Evolutionary conservation across 495 filamentous ascomycete genomes (phyloP).

Genomic region (Xanthoparmelia taractica): DNA sequence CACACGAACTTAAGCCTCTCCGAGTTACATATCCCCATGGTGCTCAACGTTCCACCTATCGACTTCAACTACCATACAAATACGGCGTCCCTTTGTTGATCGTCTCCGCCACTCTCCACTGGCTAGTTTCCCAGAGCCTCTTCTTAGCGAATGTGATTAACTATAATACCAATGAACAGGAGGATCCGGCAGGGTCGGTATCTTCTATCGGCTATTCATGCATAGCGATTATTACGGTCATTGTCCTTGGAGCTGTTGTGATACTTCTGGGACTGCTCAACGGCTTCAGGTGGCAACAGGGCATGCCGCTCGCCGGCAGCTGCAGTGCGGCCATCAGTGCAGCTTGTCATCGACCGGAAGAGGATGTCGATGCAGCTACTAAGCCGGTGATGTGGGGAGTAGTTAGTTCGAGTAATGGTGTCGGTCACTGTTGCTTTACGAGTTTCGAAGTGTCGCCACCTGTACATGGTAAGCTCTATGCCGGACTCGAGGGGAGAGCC

Average conservation of each 20-base stretch:
- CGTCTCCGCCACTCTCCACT: conserved; percentile 33
- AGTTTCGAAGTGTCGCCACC: conserved; percentile 10
- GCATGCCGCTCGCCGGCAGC: conserved; percentile 36
- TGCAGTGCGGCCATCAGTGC: conserved; percentile 42
- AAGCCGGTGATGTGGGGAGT: conserved; percentile 37
- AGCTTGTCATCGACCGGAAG: conserved; percentile 34
- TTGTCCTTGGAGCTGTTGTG: conserved; percentile 25
- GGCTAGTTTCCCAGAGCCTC: conserved; percentile 37
- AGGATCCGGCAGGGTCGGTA: conserved; percentile 11
- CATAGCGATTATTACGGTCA: conserved; percentile 27
- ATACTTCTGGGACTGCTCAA: conserved; percentile 24
- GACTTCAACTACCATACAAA: conserved; percentile 40
- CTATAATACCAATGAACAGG: background rate
- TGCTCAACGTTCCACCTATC: conserved; percentile 37
- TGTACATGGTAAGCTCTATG: no score
- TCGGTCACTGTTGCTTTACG: conserved; percentile 20
- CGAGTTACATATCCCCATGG: conserved; percentile 41
- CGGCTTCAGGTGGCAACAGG: conserved; percentile 25
- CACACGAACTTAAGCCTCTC: conserved; percentile 31
- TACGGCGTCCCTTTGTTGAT: conserved; percentile 36
- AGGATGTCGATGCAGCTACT: conserved; percentile 15
- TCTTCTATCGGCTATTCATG: conserved; percentile 30
- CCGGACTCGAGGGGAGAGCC: no score
- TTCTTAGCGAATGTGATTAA: conserved; percentile 31
- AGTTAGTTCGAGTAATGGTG: background rate